Base-by-base conservation (phyloP, 768 basidiomycete genomes). In the Podaxis sp. region DNA sequence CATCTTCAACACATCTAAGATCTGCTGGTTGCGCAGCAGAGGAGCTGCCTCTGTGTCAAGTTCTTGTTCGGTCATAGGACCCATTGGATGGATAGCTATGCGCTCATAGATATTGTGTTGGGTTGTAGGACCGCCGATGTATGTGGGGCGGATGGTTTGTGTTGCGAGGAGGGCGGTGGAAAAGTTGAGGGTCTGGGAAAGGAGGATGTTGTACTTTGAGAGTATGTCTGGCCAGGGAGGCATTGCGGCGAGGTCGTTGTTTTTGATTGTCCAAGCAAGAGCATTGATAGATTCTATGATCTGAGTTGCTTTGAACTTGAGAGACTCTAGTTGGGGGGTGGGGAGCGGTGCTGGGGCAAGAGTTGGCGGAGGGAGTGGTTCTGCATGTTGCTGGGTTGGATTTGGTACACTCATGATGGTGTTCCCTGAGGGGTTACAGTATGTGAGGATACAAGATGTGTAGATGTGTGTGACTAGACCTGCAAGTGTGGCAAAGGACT, bases 171-270 rank as follows among this genome's bases (percentile, higher is more conserved):
- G 80, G 0, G 85, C 82, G 55, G 79, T 84, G 47, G 87, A 88
- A 66, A 94, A 86, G 65, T 80, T 88, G 68, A 90, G 89, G 0
- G 90, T 90, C 67, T 93, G 92, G 0, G 90, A 90, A 58, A 93
- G 81, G 27, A 94, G 80, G 63, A 91, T 81, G 65, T 87, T 92
- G 82, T 93, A 93, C 76, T 92, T 93, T 13, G 88, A 86, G 57
- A 93, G 79, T 57, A 94, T 84, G 67, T 93, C 91, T 2, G 91
- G 92, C 92, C 92, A 93, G 6, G 89, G 73, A 2, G 88, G 86
- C 85, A 92, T 91, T 38, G 73, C 74, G 47, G 77, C 79, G 38
- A 83, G 78, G 11, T 82, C 81, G 3, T 81, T 81, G 5, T 75
- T 77, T 56, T 90, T 86, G 65, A 92, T 76, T 5, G 82, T 87